A percentile compares a stretch with the other conserved stretches of the same genome.
Conservation (phyloP, 2,329 filamentous ascomycete species). For the Cladophialophora yegresii region DNA sequence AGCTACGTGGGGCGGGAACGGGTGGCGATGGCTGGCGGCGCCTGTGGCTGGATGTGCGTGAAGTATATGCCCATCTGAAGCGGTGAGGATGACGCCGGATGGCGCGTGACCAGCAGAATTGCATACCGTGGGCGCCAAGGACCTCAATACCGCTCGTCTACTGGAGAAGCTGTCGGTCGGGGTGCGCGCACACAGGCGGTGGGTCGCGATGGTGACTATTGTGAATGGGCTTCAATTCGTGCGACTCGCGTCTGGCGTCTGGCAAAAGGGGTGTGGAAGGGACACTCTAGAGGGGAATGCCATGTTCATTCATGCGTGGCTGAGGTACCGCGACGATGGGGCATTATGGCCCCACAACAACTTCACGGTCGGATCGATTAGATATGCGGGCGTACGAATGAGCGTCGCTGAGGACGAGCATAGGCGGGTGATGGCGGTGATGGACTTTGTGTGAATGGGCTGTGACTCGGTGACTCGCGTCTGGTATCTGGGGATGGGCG, state of each 20-base stretch:
- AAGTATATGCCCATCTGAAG: constrained; percentile 16
- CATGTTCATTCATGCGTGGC: neutral
- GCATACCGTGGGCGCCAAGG: neutral
- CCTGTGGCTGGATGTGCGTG: constrained; percentile 22
- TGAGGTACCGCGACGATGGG: neutral
- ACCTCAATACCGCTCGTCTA: neutral
- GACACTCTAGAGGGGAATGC: too few relatives aligned
- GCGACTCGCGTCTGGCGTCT: neutral
- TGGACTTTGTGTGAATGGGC: neutral
- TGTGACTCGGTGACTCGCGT: too few relatives aligned
- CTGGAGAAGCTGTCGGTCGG: neutral
- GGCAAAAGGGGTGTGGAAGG: constrained; percentile 7
- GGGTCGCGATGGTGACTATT: neutral
- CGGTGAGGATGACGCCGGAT: neutral
- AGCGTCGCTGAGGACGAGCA: neutral
- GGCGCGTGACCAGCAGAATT: constrained; percentile 1
- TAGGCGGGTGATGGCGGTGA: neutral
- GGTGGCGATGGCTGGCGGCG: too few relatives aligned
- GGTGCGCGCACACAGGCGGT: constrained; percentile 4
- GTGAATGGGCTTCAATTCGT: too few relatives aligned
- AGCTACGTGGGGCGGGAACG: too few relatives aligned
- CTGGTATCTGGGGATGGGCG: neutral
- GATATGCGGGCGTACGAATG: neutral
- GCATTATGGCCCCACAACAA: neutral
- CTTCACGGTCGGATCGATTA: neutral